phyloP scores from a whole-genome alignment of 176 grass and related monocot species.

The Musa itinerans region DNA sequence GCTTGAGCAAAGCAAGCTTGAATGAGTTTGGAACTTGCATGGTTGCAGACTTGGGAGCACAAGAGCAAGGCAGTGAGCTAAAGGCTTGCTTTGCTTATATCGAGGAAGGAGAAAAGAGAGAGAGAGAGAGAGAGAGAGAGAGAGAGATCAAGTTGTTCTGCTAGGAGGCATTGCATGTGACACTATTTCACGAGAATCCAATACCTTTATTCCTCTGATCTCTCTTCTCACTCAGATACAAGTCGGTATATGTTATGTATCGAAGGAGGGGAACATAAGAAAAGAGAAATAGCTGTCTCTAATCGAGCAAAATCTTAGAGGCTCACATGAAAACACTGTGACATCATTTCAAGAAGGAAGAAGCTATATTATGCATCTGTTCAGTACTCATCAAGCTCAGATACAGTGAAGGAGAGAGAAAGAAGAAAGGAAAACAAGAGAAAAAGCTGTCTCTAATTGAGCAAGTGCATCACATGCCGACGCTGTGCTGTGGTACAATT shows the following conservation, averaged over 20 bases:
- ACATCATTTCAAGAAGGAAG: no score
- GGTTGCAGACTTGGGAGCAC: not conserved
- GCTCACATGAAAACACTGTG: no score
- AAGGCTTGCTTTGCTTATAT: slow-evolving; percentile 12
- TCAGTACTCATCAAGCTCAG: no score
- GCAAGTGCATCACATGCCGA: not conserved
- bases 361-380: no score
- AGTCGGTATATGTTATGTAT: not conserved
- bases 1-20: slow-evolving; percentile 42
- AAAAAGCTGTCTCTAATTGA: not conserved
- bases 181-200: slow-evolving; percentile 4
- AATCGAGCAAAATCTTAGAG: not conserved
- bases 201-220: not conserved
- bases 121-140: not conserved
- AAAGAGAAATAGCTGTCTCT: not conserved
- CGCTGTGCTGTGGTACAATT: not conserved
- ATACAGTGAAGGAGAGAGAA: no score
- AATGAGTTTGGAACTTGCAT: slow-evolving; percentile 39
- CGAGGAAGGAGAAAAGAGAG: not conserved
- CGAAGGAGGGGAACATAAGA: not conserved
- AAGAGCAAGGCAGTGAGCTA: slow-evolving; percentile 8
- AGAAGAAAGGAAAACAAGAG: not conserved
- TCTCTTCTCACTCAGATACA: not conserved
- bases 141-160: not conserved
- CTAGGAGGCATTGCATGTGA: not conserved